Evolutionary conservation across 108 stramenopile species (phyloP).

Genomic region (Nitzschia inconspicua): DNA sequence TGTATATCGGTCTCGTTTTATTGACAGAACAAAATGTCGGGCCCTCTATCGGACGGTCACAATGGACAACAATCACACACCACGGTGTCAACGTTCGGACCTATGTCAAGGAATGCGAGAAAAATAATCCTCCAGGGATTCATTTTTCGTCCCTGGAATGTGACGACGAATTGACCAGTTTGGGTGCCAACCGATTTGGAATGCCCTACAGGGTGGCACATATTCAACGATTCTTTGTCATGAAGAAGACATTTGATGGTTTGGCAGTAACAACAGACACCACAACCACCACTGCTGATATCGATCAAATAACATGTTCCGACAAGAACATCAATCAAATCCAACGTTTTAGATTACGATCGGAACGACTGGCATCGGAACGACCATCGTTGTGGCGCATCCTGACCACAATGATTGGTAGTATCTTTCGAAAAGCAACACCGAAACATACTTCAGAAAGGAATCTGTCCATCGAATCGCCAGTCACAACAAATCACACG

Average conservation of each 20-base stretch:
- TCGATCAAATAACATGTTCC: neutral
- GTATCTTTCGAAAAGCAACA: too few species aligned
- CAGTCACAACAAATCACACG: neutral
- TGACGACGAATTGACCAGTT: slow-evolving; percentile 5
- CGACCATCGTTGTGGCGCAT: neutral
- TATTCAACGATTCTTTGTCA: neutral
- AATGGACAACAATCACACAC: slow-evolving; percentile 1
- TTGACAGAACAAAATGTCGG: slow-evolving; percentile 10
- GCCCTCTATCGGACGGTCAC: neutral
- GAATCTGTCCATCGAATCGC: too few species aligned
- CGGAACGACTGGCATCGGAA: neutral
- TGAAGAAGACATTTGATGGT: neutral
- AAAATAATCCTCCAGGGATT: neutral
- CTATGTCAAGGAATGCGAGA: neutral
- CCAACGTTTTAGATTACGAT: neutral
- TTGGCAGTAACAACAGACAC: neutral
- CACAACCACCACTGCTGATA: neutral
- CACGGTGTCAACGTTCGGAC: slow-evolving; percentile 13
- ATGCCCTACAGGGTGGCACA: slow-evolving; percentile 4
- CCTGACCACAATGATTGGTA: too few species aligned
- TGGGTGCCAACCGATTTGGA: slow-evolving; percentile 5
- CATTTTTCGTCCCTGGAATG: slow-evolving; percentile 11
- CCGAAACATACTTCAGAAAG: too few species aligned
- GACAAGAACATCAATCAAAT: neutral
- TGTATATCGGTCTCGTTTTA: slow-evolving; percentile 1